Percentiles rank a stretch among this genome's conserved stretches.
phyloP scores from a whole-genome alignment of 345 rosid species.

The Gossypioides kirkii region DNA sequence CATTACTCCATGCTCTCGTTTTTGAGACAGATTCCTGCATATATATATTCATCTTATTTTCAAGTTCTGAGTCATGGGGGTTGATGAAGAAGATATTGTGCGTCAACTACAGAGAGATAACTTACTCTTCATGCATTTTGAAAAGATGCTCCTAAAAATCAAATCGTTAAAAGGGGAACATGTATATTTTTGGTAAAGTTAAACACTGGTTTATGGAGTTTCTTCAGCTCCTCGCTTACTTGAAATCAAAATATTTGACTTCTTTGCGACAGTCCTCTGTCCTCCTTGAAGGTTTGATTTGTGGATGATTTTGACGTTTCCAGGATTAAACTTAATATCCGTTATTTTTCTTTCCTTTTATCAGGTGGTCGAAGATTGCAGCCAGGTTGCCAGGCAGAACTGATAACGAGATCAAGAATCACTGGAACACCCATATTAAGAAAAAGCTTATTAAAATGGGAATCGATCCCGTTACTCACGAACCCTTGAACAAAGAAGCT shows the following conservation, averaged over 20 bases:
- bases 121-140: neutral
- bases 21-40: neutral
- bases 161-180: neutral
- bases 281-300: neutral
- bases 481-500: slow-evolving; percentile 46
- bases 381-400: slow-evolving; percentile 91
- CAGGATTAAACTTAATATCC: neutral
- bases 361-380: slow-evolving; percentile 96
- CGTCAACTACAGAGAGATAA: neutral
- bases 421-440: slow-evolving; percentile 98
- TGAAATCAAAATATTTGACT: neutral
- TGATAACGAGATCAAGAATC: slow-evolving; percentile 92
- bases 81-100: neutral
- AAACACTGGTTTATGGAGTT: neutral
- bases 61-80: neutral
- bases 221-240: neutral
- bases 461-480: slow-evolving; percentile 85
- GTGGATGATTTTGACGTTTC: neutral
- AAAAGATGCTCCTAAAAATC: neutral
- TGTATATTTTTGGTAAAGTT: neutral
- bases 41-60: neutral
- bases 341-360: neutral
- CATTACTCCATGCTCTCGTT: neutral
- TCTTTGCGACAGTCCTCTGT: neutral
- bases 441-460: slow-evolving; percentile 92